Percentiles rank a stretch among this genome's conserved stretches.
Conservation (phyloP, 371 early-diverging fungal genomes). For the Mucor racemosus region DNA sequence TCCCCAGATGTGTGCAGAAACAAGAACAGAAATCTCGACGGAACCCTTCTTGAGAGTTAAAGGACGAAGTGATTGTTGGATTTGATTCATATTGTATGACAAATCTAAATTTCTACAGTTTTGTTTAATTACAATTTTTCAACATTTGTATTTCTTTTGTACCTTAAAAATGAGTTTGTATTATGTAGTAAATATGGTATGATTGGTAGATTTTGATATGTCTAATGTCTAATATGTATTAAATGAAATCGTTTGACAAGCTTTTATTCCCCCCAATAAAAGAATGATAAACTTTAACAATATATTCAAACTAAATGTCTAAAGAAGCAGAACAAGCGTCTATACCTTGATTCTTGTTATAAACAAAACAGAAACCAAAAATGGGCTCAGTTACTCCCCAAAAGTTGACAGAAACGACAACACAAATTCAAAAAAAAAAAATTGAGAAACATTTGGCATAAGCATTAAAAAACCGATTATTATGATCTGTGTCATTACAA, state of each 20-base stretch:
- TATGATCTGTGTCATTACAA: neutral
- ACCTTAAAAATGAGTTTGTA: slow-evolving; percentile 9
- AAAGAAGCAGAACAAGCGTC: slow-evolving; percentile 10
- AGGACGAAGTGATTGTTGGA: slow-evolving; percentile 68
- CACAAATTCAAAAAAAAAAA: slow-evolving; percentile 4
- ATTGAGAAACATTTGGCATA: slow-evolving; percentile 7
- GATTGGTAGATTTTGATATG: neutral
- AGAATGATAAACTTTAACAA: slow-evolving; percentile 6
- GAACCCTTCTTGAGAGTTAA: slow-evolving; percentile 80
- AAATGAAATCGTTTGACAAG: slow-evolving; percentile 1
- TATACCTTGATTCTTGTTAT: neutral
- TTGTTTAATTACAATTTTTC: slow-evolving; percentile 1
- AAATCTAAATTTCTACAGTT: slow-evolving; percentile 4
- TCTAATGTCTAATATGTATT: slow-evolving; percentile 7
- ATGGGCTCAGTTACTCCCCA: slow-evolving; percentile 17
- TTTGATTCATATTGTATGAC: slow-evolving; percentile 17
- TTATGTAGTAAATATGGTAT: slow-evolving; percentile 2
- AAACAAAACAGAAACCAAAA: neutral
- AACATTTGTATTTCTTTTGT: neutral
- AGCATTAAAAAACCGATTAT: neutral
- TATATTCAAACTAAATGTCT: neutral
- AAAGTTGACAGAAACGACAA: slow-evolving; percentile 24
- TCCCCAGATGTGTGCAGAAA: slow-evolving; percentile 87
- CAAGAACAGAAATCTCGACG: slow-evolving; percentile 81
- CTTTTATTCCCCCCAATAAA: slow-evolving; percentile 30